These are phyloP conservation scores for Tulasnella sp. DNA, from an alignment of 768 basidiomycete species.

Conservation along the genomic window DNA sequence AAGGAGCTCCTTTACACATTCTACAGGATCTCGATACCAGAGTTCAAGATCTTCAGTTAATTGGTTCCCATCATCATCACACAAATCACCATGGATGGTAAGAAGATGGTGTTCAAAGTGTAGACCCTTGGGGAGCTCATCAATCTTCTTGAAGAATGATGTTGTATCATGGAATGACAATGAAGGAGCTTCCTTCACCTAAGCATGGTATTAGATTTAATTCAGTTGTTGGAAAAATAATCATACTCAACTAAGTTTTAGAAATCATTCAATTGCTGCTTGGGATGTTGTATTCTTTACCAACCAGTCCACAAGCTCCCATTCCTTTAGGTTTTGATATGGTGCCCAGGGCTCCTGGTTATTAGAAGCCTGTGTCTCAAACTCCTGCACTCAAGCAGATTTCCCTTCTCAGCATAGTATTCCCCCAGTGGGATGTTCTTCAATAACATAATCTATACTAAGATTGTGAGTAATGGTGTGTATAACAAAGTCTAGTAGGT, in stretches of 20 bases:
- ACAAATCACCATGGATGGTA: background rate
- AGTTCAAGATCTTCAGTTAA: conserved; percentile 18
- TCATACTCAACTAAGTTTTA: background rate
- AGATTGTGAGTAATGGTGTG: too few relatives aligned
- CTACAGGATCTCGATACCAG: conserved; percentile 23
- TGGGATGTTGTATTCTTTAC: background rate
- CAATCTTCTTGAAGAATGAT: conserved; percentile 2
- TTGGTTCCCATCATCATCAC: background rate
- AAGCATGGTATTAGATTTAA: background rate
- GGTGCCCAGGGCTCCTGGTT: background rate
- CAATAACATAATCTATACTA: too few relatives aligned
- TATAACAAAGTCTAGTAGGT: too few relatives aligned
- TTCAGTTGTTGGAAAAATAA: background rate
- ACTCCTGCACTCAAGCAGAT: background rate
- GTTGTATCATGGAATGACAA: background rate
- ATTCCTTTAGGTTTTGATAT: conserved; percentile 6
- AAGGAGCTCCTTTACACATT: conserved; percentile 24
- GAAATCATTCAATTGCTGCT: background rate
- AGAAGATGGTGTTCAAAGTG: background rate
- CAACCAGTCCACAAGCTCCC: conserved; percentile 14
- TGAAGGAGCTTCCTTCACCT: background rate
- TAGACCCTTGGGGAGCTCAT: background rate
- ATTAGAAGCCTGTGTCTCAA: background rate
- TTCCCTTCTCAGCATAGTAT: background rate
- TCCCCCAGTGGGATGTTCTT: background rate